Percentiles rank a stretch among this genome's conserved stretches.
Conservation (phyloP, 2,329 filamentous ascomycete genomes). For the Paraphoma chrysanthemicola region DNA sequence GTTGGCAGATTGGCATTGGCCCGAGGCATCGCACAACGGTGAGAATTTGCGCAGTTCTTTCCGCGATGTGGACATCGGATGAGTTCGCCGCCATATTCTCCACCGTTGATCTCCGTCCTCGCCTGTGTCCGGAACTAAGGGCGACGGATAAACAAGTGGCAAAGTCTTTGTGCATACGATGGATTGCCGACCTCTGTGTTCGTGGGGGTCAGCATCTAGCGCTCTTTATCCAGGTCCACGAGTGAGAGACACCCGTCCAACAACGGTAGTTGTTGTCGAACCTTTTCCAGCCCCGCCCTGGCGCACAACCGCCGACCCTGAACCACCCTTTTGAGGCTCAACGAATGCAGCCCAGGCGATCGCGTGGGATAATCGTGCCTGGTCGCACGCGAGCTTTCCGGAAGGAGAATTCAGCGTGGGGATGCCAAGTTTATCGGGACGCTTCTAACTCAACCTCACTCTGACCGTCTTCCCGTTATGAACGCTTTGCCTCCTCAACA, state of each 20-base stretch:
- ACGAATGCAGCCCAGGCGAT: slow-evolving; percentile 20
- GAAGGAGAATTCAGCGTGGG: slow-evolving; percentile 22
- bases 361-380: slow-evolving; percentile 23
- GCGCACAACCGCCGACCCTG: slow-evolving; percentile 9
- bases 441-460: slow-evolving; percentile 23
- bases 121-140: background rate
- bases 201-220: slow-evolving; percentile 13
- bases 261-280: slow-evolving; percentile 13
- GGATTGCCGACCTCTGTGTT: slow-evolving; percentile 12
- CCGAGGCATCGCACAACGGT: background rate
- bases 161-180: background rate
- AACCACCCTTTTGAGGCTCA: slow-evolving; percentile 16
- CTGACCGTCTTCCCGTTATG: slow-evolving; percentile 2
- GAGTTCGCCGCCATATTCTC: background rate
- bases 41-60: background rate
- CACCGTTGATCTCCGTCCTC: slow-evolving; percentile 8
- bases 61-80: background rate
- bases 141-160: background rate
- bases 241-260: background rate
- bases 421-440: slow-evolving; percentile 29
- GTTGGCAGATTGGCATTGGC: background rate
- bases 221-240: background rate
- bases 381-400: slow-evolving; percentile 22
- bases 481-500: slow-evolving; percentile 23
- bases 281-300: slow-evolving; percentile 11